Conservation (phyloP, 139 green algal species). For the Chlorella sp. region DNA sequence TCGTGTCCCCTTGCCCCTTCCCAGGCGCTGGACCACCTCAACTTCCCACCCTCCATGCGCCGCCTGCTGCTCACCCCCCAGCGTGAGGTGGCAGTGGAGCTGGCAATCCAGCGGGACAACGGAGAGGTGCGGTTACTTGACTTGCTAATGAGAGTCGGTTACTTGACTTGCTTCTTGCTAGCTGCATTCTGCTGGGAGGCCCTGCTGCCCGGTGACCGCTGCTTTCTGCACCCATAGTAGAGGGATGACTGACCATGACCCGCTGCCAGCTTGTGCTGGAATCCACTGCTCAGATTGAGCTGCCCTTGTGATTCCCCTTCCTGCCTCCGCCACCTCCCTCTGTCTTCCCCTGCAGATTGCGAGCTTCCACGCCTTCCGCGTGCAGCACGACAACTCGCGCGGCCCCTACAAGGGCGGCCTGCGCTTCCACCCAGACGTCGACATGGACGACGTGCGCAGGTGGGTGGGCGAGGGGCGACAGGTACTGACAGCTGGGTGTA, state of each 20-base stretch:
- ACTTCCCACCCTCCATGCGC: constrained; percentile 80
- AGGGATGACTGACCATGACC: no score
- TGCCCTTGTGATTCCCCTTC: no score
- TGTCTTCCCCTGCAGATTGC: constrained; percentile 38
- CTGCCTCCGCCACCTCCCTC: constrained; percentile 2
- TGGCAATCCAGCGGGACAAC: constrained; percentile 79
- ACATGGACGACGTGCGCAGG: constrained; percentile 80
- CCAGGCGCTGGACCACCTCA: constrained; percentile 50
- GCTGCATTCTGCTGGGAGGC: no score
- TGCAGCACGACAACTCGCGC: constrained; percentile 92
- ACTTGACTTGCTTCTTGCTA: no score
- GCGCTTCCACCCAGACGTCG: constrained; percentile 79
- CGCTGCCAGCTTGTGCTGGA: no score
- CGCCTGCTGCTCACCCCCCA: constrained; percentile 81
- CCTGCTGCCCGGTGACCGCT: no score
- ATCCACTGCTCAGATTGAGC: no score
- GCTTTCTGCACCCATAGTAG: no score
- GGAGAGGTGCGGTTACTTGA: constrained; percentile 64
- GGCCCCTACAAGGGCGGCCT: constrained; percentile 92
- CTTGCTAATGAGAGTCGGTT: no score
- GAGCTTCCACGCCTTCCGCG: constrained; percentile 79
- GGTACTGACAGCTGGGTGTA: neutral
- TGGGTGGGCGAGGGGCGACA: neutral
- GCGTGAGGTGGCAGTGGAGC: constrained; percentile 79
- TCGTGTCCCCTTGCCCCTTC: neutral